Evolutionary conservation across 75 land plant genomes (phyloP).

Genomic region (Pinus taeda): DNA sequence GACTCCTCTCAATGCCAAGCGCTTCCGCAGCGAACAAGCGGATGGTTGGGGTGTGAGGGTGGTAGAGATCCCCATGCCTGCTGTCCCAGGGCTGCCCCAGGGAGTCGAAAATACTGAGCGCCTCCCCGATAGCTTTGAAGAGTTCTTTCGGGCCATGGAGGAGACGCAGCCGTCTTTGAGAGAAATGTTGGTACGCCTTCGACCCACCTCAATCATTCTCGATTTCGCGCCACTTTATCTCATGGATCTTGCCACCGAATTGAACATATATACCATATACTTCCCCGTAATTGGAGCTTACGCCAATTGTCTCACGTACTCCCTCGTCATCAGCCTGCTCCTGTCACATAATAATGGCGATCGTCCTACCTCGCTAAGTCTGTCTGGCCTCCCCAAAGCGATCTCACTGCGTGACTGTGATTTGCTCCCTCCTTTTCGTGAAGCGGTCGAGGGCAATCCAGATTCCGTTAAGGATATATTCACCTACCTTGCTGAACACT

Average conservation of each 20-base stretch:
- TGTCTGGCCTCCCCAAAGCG: background rate
- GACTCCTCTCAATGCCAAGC: too few relatives aligned
- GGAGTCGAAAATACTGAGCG: background rate
- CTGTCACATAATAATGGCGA: too few relatives aligned
- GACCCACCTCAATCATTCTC: background rate
- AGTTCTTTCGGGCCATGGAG: background rate
- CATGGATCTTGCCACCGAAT: too few relatives aligned
- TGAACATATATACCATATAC: too few relatives aligned
- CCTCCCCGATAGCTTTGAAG: background rate
- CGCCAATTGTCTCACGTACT: too few relatives aligned
- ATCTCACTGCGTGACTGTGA: background rate
- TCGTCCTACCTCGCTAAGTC: too few relatives aligned
- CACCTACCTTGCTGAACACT: too few relatives aligned
- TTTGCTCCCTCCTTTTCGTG: background rate
- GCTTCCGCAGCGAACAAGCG: too few relatives aligned
- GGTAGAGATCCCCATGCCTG: background rate
- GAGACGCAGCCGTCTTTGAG: background rate
- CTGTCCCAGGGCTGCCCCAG: background rate
- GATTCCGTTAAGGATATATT: background rate
- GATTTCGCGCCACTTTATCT: background rate
- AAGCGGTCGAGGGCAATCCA: background rate
- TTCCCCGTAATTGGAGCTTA: too few relatives aligned
- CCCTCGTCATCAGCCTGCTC: too few relatives aligned
- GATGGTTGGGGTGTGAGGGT: background rate
- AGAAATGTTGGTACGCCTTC: background rate